Conservation (phyloP, 139 green algal genomes). For the Chlamydomonas sp. region DNA sequence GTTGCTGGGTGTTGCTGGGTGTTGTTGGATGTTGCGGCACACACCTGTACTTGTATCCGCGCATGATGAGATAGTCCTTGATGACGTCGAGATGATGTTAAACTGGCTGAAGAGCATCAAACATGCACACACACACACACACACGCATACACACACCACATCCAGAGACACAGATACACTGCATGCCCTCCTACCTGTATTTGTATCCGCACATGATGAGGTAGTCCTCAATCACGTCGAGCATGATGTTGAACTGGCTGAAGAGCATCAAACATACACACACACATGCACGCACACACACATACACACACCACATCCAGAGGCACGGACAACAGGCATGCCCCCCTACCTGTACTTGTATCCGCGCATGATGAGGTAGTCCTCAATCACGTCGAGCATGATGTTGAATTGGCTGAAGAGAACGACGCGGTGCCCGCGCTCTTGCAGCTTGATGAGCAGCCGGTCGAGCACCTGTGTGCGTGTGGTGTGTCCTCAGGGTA, state of each 20-base stretch:
- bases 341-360: constrained; percentile 39
- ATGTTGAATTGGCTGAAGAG: constrained; percentile 86
- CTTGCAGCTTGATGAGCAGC: constrained; percentile 59
- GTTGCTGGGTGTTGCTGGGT: no score
- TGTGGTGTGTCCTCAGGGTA: no score
- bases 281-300: no score
- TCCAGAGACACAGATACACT: no score
- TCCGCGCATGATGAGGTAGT: constrained; percentile 56
- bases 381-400: constrained; percentile 74
- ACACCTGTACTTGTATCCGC: constrained; percentile 53
- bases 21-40: no score
- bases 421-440: constrained; percentile 70
- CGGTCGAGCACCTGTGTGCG: constrained; percentile 64
- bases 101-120: constrained; percentile 77
- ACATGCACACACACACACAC: no score
- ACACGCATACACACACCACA: no score
- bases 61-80: constrained; percentile 55
- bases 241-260: constrained; percentile 63
- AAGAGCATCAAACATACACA: no score
- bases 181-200: no score
- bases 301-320: no score
- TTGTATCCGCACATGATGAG: constrained; percentile 37
- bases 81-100: constrained; percentile 65
- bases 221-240: constrained; percentile 71
- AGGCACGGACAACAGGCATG: no score